Evolutionary conservation across 768 basidiomycete genomes (phyloP).

Genomic region (Trametes cingulata): DNA sequence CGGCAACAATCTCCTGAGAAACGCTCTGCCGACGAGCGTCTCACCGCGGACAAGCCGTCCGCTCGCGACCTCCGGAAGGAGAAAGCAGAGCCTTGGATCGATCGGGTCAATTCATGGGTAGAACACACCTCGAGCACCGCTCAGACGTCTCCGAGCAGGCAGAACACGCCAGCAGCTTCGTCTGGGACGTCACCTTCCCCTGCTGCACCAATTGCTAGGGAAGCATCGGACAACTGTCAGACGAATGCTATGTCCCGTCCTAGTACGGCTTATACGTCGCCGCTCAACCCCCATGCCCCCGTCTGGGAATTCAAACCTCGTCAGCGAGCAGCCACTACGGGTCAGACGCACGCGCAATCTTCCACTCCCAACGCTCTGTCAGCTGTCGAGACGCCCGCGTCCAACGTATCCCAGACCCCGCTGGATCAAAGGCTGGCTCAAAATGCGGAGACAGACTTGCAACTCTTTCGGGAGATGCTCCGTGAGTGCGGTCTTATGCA

Average conservation of each 20-base stretch:
- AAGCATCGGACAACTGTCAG: no score
- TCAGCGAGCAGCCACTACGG: not conserved
- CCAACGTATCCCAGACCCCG: not conserved
- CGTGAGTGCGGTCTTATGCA: slow-evolving; percentile 3
- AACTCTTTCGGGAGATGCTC: slow-evolving; percentile 5
- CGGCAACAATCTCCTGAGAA: not conserved
- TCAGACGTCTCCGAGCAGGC: not conserved
- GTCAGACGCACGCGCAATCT: not conserved
- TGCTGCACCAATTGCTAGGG: not conserved
- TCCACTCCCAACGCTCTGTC: not conserved
- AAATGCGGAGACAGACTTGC: not conserved
- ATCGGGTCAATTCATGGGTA: slow-evolving; percentile 16
- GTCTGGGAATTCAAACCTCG: slow-evolving; percentile 2
- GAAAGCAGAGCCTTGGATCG: slow-evolving; percentile 3
- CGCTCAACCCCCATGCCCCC: slow-evolving; percentile 1
- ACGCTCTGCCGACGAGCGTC: no score
- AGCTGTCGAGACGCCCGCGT: not conserved
- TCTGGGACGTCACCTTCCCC: not conserved
- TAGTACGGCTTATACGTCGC: not conserved
- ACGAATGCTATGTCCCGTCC: not conserved
- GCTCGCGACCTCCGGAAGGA: not conserved
- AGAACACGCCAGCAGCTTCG: not conserved
- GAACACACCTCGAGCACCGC: not conserved
- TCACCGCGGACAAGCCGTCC: not conserved
- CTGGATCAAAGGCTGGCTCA: not conserved